Conservation (phyloP, 106 monocot species). For the Amphibolis antarctica region DNA sequence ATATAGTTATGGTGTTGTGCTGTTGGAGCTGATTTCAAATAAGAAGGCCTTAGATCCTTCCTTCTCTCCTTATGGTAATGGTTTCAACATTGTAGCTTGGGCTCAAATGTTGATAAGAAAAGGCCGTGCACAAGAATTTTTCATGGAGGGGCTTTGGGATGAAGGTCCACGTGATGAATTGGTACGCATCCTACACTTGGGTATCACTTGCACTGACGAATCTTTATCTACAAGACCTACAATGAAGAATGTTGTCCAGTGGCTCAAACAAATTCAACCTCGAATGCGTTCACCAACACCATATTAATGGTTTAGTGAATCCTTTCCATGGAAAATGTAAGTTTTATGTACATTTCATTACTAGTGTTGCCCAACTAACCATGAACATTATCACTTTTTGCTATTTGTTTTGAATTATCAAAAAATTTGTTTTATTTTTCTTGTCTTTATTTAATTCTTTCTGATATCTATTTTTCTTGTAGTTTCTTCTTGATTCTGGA, state of each 20-base stretch:
- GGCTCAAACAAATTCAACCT: constrained; percentile 34
- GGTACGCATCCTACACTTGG: constrained; percentile 30
- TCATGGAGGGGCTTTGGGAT: constrained; percentile 31
- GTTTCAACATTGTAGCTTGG: constrained; percentile 60
- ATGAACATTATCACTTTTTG: too few species aligned
- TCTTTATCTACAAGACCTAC: constrained; percentile 16
- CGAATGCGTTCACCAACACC: constrained; percentile 13
- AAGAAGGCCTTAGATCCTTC: constrained; percentile 69
- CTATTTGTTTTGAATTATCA: too few species aligned
- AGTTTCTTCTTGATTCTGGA: too few species aligned
- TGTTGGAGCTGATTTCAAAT: constrained; percentile 57
- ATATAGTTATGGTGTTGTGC: constrained; percentile 67
- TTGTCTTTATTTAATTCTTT: too few species aligned
- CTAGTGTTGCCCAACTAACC: too few species aligned
- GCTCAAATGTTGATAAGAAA: constrained; percentile 41
- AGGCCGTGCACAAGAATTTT: constrained; percentile 28
- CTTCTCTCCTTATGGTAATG: constrained; percentile 45
- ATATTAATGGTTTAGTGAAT: background rate
- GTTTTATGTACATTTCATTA: background rate
- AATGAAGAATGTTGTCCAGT: constrained; percentile 32
- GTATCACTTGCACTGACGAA: constrained; percentile 33
- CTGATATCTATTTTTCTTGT: too few species aligned
- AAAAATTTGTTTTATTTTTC: too few species aligned
- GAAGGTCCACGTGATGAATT: constrained; percentile 29
- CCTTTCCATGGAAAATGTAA: constrained; percentile 8